Base-by-base conservation (phyloP, 164 flowering plant species). In the Brasenia schreberi region DNA sequence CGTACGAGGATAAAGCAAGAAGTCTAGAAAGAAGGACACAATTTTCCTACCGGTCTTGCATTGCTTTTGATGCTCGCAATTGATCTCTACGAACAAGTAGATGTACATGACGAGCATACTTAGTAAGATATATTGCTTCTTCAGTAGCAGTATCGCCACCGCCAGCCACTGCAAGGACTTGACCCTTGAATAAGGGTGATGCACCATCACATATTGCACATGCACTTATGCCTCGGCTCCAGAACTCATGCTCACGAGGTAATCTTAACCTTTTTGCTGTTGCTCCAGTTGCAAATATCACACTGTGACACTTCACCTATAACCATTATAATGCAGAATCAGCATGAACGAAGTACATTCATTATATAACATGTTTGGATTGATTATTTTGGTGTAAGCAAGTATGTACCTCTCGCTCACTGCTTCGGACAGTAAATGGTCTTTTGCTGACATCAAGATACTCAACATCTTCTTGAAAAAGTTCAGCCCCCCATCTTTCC, bases 161-260 rank as follows among this genome's bases (percentile, higher is more conserved):
- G 69, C 99, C 99, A 74, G 91, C 94, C 63, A 94, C 99, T 64
- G 96, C 97, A 75, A 94, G 92, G 69, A 83, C 87, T 75, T 94
- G 96, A 33, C 97, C 88, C 73, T 89, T 91, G 67, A 87, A 94
- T 23, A 91, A 69, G 5, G 99, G 99, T 44, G 99, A 91, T 64
- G 97, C 96, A 43, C 99, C 99, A 82, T 94, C 99, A 82, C 97
- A 94, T 42, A 91, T 91, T 73, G 99, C 99, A 87, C 99, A 94
- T 19, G 97, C 99, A 81, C 96, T 89, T 58, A 94, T 91, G 78
- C 96, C 97, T 73, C 97, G 78, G 71, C 96, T 89, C 99, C 99
- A 94, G 69, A 91, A 94, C 71, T 94, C 97, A 56, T 91, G 93
- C 77, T 91, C 99, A 39, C 90, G 88, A 59, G 99, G 97, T 74